Percentiles rank a stretch among this genome's conserved stretches.
These are phyloP conservation scores for Fraxinus excelsior DNA, from an alignment of 257 asterid species.

Conservation along the genomic window DNA sequence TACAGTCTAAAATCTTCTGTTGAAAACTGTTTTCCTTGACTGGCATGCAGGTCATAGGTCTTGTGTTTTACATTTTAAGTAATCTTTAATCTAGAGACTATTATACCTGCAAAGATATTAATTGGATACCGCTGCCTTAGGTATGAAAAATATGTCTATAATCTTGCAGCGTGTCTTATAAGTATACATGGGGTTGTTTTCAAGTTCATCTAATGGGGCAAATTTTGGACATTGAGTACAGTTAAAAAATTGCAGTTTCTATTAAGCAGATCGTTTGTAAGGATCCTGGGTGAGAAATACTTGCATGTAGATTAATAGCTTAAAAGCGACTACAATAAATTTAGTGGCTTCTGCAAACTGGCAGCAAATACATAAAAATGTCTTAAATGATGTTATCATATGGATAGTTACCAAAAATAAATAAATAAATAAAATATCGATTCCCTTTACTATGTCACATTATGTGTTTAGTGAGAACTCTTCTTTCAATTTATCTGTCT, in stretches of 20 bases:
- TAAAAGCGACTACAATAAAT: neutral
- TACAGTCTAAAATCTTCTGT: neutral
- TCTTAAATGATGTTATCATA: no score
- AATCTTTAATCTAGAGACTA: neutral
- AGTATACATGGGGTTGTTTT: no score
- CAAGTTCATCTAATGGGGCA: no score
- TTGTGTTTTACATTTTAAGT: no score
- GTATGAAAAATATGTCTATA: neutral
- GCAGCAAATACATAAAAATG: neutral
- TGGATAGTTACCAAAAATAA: no score
- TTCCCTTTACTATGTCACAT: neutral
- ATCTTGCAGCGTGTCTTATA: no score
- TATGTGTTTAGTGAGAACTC: neutral
- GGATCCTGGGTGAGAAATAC: no score
- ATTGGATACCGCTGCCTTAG: neutral
- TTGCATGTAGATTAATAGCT: neutral
- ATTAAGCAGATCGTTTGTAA: no score
- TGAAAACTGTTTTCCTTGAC: neutral
- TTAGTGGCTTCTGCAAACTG: neutral
- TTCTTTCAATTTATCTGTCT: neutral
- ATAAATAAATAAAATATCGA: no score
- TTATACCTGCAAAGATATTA: neutral
- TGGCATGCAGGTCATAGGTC: no score
- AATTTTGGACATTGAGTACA: neutral
- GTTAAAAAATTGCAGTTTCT: neutral